A percentile compares a stretch with the other conserved stretches of the same genome.
These are phyloP conservation scores for Parietaria judaica DNA, from an alignment of 306 rosid genomes.

Conservation along the genomic window DNA sequence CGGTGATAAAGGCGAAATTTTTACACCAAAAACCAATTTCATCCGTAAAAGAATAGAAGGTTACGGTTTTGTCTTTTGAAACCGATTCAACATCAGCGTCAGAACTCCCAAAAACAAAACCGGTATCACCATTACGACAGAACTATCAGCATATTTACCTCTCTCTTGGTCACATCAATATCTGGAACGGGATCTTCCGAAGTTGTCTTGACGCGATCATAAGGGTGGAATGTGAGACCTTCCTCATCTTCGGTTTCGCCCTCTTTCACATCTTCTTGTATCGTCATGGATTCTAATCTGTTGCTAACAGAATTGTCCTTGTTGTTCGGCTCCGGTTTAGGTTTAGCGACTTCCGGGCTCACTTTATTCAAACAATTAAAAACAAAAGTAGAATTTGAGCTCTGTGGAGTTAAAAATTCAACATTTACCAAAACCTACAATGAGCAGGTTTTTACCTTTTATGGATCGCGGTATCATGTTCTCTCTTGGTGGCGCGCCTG, in stretches of 20 bases:
- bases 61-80: too few relatives aligned
- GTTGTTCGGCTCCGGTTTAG: constrained; percentile 32
- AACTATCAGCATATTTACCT: constrained; percentile 40
- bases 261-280: constrained; percentile 78
- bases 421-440: too few relatives aligned
- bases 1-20: constrained; percentile 6
- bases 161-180: constrained; percentile 89
- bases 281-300: constrained; percentile 59
- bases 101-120: too few relatives aligned
- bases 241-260: constrained; percentile 82
- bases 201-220: constrained; percentile 52
- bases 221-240: constrained; percentile 63
- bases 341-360: constrained; percentile 36
- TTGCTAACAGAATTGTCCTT: constrained; percentile 39
- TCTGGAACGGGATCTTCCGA: constrained; percentile 58
- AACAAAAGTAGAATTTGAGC: constrained; percentile 1
- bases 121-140: too few relatives aligned
- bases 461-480: constrained; percentile 62
- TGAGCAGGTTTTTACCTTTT: constrained; percentile 34
- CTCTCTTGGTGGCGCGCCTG: constrained; percentile 53
- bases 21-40: too few relatives aligned
- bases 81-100: too few relatives aligned
- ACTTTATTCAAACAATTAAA: constrained; percentile 27
- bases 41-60: too few relatives aligned
- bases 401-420: too few relatives aligned